Conservation (phyloP, 2,329 filamentous ascomycete species). For the Neocucurbitaria cava region DNA sequence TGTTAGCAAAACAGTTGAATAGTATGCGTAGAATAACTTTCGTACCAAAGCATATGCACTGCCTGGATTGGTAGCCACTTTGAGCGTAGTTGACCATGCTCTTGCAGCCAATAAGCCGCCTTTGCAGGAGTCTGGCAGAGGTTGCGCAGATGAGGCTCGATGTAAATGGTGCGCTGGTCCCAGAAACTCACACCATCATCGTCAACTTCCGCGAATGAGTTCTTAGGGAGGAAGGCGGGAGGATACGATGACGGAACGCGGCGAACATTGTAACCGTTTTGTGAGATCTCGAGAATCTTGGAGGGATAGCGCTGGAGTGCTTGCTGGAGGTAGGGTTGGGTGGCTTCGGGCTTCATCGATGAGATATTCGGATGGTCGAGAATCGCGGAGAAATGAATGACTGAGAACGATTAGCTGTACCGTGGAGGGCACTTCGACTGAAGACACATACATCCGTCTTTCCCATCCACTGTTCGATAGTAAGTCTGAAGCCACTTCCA, state of each 20-base stretch:
- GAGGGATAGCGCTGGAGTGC: conserved; percentile 31
- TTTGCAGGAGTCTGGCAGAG: conserved; percentile 40
- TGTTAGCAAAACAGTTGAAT: no score
- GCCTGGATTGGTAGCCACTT: conserved; percentile 48
- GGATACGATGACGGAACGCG: conserved; percentile 40
- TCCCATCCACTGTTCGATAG: conserved; percentile 31
- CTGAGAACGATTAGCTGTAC: conserved; percentile 18
- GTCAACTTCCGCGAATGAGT: conserved; percentile 33
- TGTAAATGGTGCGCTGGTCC: conserved; percentile 47
- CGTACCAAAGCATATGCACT: conserved; percentile 37
- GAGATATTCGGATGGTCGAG: conserved; percentile 38
- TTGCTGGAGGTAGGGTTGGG: conserved; percentile 36
- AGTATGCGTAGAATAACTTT: no score
- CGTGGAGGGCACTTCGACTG: neutral
- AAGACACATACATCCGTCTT: conserved; percentile 31
- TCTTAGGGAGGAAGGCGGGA: conserved; percentile 33
- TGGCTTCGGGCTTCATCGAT: conserved; percentile 40
- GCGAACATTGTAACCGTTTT: conserved; percentile 39
- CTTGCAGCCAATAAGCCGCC: conserved; percentile 40
- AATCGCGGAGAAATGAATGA: conserved; percentile 42
- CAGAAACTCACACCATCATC: conserved; percentile 43
- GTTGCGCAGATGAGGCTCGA: conserved; percentile 44
- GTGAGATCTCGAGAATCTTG: conserved; percentile 28
- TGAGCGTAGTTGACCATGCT: conserved; percentile 33
- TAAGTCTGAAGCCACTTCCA: conserved; percentile 34